Base-by-base conservation (phyloP, 768 basidiomycete species). In the Botryobasidium botryosum region DNA sequence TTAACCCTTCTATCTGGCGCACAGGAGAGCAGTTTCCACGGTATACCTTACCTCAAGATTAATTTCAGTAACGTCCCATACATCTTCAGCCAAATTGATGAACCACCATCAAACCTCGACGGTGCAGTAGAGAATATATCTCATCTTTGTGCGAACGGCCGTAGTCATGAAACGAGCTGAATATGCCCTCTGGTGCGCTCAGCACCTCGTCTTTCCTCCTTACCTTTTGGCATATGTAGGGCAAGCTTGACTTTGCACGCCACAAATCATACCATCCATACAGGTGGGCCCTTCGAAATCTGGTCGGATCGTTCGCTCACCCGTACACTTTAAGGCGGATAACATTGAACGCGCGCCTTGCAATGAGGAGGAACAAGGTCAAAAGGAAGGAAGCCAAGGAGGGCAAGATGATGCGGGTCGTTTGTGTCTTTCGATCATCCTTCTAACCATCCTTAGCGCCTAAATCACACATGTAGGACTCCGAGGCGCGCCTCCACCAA, bases 221-320 rank as follows among this genome's bases (percentile, higher is more conserved):
- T n/a, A n/a, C n/a, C n/a, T n/a, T 8, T 33, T 33, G 17, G 8
- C 10, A 10, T 24, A 10, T 42, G 13, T 24, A 42, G 83, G 83
- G 81, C 23, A 83, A 83, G 55, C 69, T 87, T 20, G 84, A 85
- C 57, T 86, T 87, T 58, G 84, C 84, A 10, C 84, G 87, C 59
- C 84, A 86, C 66, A 88, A 88, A 57, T 85, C 82, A 1, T 87
- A 87, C 59, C 84, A 88, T 52, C 84, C 84, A 0, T 87, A 87
- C 56, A 64, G 40, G 40, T 42, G 25, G 8, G 27, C 29, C n/a
- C n/a, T n/a, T n/a, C n/a, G n/a, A n/a, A n/a, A n/a, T n/a, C n/a
- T n/a, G 8, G 12, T 29, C 15, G 12, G 10, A 8, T 17, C 8
- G 17, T 8, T 33, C 31, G 8, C 8, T 33, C 17, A 17, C 10